A percentile compares a stretch with the other conserved stretches of the same genome.
These are phyloP conservation scores for Ustanciosporium gigantosporum DNA, from an alignment of 1,284 basidiomycete species.

Conservation along the genomic window DNA sequence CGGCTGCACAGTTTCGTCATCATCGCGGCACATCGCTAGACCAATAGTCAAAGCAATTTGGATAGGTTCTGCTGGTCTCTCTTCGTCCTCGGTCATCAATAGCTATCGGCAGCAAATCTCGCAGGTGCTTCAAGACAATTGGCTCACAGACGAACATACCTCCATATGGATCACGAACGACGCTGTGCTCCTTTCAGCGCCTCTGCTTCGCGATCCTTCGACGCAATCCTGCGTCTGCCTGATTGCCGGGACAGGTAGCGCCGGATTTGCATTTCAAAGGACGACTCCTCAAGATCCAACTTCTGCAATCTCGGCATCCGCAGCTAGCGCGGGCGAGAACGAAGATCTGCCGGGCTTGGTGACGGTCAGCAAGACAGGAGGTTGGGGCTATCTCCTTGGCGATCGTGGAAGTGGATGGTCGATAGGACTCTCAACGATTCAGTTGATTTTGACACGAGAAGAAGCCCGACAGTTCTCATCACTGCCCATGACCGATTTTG, in stretches of 20 bases:
- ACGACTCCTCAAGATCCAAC: slow-evolving; percentile 5
- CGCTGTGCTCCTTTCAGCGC: slow-evolving; percentile 30
- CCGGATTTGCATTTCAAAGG: slow-evolving; percentile 34
- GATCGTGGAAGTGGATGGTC: slow-evolving; percentile 33
- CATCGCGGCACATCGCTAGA: neutral
- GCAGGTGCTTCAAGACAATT: slow-evolving; percentile 16
- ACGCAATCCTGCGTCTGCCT: slow-evolving; percentile 30
- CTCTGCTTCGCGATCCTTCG: slow-evolving; percentile 22
- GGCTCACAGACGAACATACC: slow-evolving; percentile 19
- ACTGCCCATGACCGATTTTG: slow-evolving; percentile 25
- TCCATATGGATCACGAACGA: slow-evolving; percentile 42
- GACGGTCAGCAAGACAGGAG: slow-evolving; percentile 32
- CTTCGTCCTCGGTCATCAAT: slow-evolving; percentile 16
- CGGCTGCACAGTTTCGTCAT: slow-evolving; percentile 1
- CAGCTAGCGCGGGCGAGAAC: slow-evolving; percentile 7
- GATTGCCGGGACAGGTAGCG: slow-evolving; percentile 38
- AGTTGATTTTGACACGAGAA: slow-evolving; percentile 26
- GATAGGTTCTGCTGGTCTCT: slow-evolving; percentile 31
- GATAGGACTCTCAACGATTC: slow-evolving; percentile 34
- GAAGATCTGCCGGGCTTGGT: slow-evolving; percentile 29
- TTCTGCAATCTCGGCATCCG: neutral
- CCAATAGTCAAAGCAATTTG: slow-evolving; percentile 33
- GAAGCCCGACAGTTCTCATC: slow-evolving; percentile 20
- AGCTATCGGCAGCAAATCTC: slow-evolving; percentile 21
- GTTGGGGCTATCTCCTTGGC: slow-evolving; percentile 36